Evolutionary conservation across 805 yeast species (phyloP).

Genomic region (Kluyveromyces dobzhanskii): DNA sequence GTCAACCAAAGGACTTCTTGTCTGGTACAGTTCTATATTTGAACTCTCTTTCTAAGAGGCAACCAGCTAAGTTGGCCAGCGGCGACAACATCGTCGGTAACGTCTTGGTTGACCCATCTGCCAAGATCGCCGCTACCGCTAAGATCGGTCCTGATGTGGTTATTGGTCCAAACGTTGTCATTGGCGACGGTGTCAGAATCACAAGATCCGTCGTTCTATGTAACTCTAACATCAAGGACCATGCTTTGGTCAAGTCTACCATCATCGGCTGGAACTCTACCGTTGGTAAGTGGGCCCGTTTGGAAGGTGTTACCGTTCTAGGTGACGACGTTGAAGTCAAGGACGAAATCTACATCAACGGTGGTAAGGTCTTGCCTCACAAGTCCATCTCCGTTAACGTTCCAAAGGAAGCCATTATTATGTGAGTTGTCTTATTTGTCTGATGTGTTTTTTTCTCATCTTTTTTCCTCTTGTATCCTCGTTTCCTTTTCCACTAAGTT

Average conservation of each 20-base stretch:
- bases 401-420: conserved; percentile 96
- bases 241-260: conserved; percentile 95
- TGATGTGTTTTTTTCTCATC: no score
- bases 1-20: conserved; percentile 99
- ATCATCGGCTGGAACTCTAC: conserved; percentile 99
- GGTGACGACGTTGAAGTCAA: conserved; percentile 99
- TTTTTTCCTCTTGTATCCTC: no score
- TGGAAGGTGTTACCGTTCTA: conserved; percentile 93
- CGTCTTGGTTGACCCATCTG: conserved; percentile 91
- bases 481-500: no score
- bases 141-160: conserved; percentile 98
- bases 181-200: conserved; percentile 98
- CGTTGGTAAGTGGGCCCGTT: conserved; percentile 98
- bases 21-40: conserved; percentile 92
- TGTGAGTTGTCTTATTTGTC: conserved; percentile 46
- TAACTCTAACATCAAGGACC: conserved; percentile 89
- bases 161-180: conserved; percentile 90
- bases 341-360: conserved; percentile 97
- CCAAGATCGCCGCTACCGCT: conserved; percentile 84
- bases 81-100: conserved; percentile 78
- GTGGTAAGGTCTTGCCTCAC: conserved; percentile 99
- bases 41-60: conserved; percentile 74
- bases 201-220: conserved; percentile 89
- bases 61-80: conserved; percentile 58
- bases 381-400: conserved; percentile 93